Evolutionary conservation across 2,329 filamentous ascomycete species (phyloP).

Genomic region (Arthrobotrys musiformis): DNA sequence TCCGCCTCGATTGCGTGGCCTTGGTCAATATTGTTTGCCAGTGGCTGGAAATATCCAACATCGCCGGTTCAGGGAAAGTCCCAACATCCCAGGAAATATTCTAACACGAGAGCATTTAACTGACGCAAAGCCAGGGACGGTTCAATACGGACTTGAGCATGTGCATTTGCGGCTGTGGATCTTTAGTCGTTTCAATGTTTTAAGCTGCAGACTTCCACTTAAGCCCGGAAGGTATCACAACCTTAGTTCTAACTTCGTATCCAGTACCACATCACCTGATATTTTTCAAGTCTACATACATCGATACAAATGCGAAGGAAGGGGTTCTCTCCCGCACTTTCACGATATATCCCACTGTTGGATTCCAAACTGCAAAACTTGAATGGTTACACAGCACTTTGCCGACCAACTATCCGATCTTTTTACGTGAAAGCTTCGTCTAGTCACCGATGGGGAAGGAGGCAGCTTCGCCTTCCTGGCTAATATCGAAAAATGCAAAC

Average conservation of each 20-base stretch:
- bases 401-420: slow-evolving; percentile 14
- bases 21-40: not conserved
- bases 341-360: slow-evolving; percentile 8
- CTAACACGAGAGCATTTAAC: slow-evolving; percentile 17
- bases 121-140: slow-evolving; percentile 40
- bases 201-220: slow-evolving; percentile 1
- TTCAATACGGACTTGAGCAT: slow-evolving; percentile 24
- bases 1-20: slow-evolving; percentile 16
- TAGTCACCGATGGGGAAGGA: slow-evolving; percentile 39
- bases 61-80: slow-evolving; percentile 52
- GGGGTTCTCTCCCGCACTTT: slow-evolving; percentile 7
- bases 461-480: slow-evolving; percentile 23
- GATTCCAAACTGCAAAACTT: not conserved
- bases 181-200: slow-evolving; percentile 1
- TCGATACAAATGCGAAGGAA: not conserved
- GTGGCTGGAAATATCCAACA: slow-evolving; percentile 45
- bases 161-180: slow-evolving; percentile 43
- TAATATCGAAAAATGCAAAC: slow-evolving; percentile 43
- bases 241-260: slow-evolving; percentile 1
- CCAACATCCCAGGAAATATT: slow-evolving; percentile 29
- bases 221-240: slow-evolving; percentile 31
- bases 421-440: slow-evolving; percentile 2
- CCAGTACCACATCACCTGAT: slow-evolving; percentile 29
- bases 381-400: slow-evolving; percentile 37
- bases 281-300: not conserved